Conservation (phyloP, 2,329 filamentous ascomycete genomes). For the Hymenoscyphus fructigenus region DNA sequence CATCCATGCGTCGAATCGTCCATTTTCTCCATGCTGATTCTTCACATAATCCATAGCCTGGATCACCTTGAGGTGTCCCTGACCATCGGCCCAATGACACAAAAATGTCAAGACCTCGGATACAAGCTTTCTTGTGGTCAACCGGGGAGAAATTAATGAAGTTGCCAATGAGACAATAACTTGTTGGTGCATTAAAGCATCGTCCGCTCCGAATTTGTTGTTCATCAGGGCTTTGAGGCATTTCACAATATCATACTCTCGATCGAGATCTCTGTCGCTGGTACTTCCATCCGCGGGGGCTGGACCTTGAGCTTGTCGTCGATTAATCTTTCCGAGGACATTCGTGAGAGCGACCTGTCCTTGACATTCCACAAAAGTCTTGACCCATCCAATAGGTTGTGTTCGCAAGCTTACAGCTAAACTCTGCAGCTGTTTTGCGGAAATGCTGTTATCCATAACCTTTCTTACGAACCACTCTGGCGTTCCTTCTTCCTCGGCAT, state of each 20-base stretch:
- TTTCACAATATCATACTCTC: conserved; percentile 94
- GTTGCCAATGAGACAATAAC: conserved; percentile 85
- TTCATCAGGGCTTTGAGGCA: conserved; percentile 98
- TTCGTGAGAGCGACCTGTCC: conserved; percentile 95
- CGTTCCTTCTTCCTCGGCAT: conserved; percentile 90
- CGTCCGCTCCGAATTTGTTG: conserved; percentile 98
- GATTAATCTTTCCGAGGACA: conserved; percentile 89
- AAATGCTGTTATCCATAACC: conserved; percentile 93
- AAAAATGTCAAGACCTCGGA: conserved; percentile 96
- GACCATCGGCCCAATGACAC: conserved; percentile 87
- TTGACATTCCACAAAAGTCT: conserved; percentile 93
- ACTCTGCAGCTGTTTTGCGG: conserved; percentile 86
- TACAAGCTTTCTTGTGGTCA: conserved; percentile 90
- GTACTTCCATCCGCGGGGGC: conserved; percentile 49
- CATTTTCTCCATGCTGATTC: conserved; percentile 82
- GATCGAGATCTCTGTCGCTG: conserved; percentile 68
- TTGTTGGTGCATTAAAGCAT: conserved; percentile 86
- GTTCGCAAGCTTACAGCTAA: conserved; percentile 92
- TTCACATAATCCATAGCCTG: conserved; percentile 93
- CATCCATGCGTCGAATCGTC: conserved; percentile 98
- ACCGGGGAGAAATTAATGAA: conserved; percentile 81
- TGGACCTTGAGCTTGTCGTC: conserved; percentile 71
- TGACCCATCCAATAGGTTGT: conserved; percentile 97
- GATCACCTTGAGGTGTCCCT: conserved; percentile 90
- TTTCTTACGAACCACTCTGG: conserved; percentile 98